Conservation (phyloP, 2,329 filamentous ascomycete species). For the Ophiostoma pallidulum region DNA sequence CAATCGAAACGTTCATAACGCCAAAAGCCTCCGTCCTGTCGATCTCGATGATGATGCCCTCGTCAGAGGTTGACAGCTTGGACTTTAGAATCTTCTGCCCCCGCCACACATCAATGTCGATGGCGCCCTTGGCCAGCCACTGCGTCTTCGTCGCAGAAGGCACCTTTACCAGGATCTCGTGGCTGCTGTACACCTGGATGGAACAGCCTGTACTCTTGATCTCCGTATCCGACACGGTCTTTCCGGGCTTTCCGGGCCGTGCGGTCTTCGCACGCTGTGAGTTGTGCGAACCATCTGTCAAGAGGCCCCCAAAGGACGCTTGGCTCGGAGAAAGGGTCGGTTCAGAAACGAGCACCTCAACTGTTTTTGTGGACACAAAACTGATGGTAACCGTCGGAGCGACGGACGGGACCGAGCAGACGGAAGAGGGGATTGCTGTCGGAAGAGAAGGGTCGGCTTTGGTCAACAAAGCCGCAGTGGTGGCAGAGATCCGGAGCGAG, state of each 20-base stretch:
- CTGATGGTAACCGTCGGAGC: constrained; percentile 26
- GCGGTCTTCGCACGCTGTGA: constrained; percentile 4
- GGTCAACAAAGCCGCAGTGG: not conserved
- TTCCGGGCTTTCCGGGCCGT: no score
- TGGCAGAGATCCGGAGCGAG: not conserved
- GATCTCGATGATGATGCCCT: constrained; percentile 45
- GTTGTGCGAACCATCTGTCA: constrained; percentile 27
- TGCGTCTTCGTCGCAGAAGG: constrained; percentile 39
- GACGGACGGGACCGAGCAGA: constrained; percentile 8
- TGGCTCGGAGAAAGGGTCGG: constrained; percentile 17
- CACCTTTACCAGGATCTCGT: constrained; percentile 46
- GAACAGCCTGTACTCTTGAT: constrained; percentile 32
- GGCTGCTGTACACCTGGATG: constrained; percentile 35
- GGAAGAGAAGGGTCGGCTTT: not conserved
- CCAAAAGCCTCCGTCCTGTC: constrained; percentile 47
- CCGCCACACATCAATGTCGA: constrained; percentile 46
- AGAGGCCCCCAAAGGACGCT: constrained; percentile 30
- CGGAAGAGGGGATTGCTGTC: constrained; percentile 2
- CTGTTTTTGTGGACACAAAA: constrained; percentile 28
- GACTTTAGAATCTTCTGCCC: constrained; percentile 38
- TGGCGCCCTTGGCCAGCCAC: constrained; percentile 48
- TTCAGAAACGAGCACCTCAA: constrained; percentile 20
- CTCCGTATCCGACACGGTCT: constrained; percentile 18
- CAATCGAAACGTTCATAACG: constrained; percentile 46
- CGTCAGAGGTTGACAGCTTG: constrained; percentile 37